phyloP scores from a whole-genome alignment of 495 filamentous ascomycete species.

The Neurospora sp. region DNA sequence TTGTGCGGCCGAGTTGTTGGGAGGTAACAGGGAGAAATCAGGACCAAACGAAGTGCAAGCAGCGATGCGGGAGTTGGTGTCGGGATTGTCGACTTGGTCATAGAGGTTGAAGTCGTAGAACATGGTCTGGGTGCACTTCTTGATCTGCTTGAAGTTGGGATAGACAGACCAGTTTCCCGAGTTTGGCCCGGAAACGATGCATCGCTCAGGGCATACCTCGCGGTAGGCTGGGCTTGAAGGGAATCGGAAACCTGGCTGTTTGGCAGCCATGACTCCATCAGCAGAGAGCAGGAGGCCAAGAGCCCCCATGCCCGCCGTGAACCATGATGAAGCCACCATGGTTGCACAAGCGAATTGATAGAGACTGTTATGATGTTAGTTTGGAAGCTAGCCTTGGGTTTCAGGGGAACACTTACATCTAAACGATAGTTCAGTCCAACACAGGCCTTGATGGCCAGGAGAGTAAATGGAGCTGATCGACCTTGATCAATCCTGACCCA shows the following conservation, averaged over 20 bases:
- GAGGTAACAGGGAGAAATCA: background rate
- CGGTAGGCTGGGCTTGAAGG: background rate
- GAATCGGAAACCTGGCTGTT: background rate
- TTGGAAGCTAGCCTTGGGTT: too few species aligned
- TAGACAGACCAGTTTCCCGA: conserved; percentile 26
- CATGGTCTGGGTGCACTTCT: conserved; percentile 18
- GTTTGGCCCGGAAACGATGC: conserved; percentile 21
- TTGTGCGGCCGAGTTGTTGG: background rate
- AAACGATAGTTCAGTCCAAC: background rate
- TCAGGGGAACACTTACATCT: background rate
- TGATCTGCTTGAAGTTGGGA: conserved; percentile 15
- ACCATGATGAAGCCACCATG: background rate
- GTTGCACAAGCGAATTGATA: background rate
- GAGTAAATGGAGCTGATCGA: background rate
- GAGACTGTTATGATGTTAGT: background rate
- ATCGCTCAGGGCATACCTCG: conserved; percentile 22
- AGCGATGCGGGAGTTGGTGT: conserved; percentile 18
- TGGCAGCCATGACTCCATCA: background rate
- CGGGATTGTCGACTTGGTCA: conserved; percentile 21
- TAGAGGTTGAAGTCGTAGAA: conserved; percentile 25
- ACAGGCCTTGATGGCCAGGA: background rate
- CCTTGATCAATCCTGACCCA: background rate
- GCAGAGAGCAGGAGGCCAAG: background rate
- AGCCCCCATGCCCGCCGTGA: background rate
- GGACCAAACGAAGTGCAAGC: conserved; percentile 24